A percentile compares a stretch with the other conserved stretches of the same genome.
These are phyloP conservation scores for Citrus cavaleriei DNA, from an alignment of 345 rosid species.

Conservation along the genomic window DNA sequence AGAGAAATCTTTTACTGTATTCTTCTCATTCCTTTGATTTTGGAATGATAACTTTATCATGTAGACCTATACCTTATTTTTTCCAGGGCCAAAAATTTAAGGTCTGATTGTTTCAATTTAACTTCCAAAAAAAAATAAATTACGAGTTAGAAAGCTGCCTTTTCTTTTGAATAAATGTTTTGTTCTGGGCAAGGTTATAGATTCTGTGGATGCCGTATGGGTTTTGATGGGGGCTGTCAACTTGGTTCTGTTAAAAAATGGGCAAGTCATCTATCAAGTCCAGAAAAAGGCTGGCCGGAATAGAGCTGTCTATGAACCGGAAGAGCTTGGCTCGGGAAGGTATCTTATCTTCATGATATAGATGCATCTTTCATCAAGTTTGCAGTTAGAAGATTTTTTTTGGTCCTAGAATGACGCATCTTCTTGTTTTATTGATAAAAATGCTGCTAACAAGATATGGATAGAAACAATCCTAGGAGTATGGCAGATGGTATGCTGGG, in stretches of 20 bases:
- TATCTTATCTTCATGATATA: background rate
- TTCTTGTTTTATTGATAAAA: background rate
- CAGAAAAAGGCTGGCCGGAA: background rate
- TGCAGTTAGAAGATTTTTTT: background rate
- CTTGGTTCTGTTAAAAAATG: background rate
- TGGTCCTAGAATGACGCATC: background rate
- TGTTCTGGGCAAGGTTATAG: background rate
- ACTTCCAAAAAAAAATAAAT: background rate
- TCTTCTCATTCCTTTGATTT: slow-evolving; percentile 2
- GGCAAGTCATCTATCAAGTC: background rate
- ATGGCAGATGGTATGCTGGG: background rate
- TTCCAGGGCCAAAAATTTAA: background rate
- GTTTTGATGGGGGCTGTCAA: background rate
- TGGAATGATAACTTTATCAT: slow-evolving; percentile 12
- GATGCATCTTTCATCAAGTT: background rate
- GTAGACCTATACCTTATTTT: background rate
- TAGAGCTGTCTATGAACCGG: background rate
- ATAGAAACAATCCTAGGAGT: background rate
- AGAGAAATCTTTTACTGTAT: background rate
- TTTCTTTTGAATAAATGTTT: background rate
- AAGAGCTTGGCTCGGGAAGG: background rate
- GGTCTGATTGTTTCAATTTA: background rate
- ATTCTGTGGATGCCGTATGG: background rate
- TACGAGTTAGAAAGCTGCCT: background rate
- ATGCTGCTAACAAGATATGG: background rate